Conservation (phyloP, 2,329 filamentous ascomycete species). For the Ophiostoma perfectum region DNA sequence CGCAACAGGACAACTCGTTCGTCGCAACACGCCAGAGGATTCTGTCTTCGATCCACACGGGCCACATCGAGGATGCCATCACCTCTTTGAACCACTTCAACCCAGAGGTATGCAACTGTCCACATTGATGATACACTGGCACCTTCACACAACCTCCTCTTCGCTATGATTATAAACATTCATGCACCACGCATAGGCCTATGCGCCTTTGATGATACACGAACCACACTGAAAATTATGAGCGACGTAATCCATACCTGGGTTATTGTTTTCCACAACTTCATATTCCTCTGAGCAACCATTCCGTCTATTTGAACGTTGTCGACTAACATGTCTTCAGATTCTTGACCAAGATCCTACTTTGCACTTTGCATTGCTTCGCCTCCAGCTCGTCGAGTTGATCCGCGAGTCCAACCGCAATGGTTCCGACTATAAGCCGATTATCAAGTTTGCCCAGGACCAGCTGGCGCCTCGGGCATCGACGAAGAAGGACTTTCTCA, state of each 20-base stretch:
- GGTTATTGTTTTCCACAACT: background rate
- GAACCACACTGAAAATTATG: constrained; percentile 63
- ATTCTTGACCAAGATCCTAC: constrained; percentile 78
- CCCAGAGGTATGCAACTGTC: constrained; percentile 66
- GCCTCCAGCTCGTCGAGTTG: constrained; percentile 87
- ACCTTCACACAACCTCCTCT: background rate
- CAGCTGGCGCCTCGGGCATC: constrained; percentile 84
- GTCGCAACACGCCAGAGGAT: constrained; percentile 79
- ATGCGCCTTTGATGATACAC: constrained; percentile 84
- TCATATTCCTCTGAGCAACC: background rate
- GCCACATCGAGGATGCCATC: constrained; percentile 80
- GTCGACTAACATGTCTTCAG: constrained; percentile 46
- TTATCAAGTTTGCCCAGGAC: constrained; percentile 78
- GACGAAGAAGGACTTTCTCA: constrained; percentile 72
- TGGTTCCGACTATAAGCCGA: constrained; percentile 68
- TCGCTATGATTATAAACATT: constrained; percentile 94
- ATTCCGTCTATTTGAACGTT: constrained; percentile 15
- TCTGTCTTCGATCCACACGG: constrained; percentile 75
- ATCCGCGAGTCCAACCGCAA: constrained; percentile 71
- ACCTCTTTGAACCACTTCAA: constrained; percentile 83
- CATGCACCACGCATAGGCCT: constrained; percentile 99
- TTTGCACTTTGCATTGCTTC: constrained; percentile 82
- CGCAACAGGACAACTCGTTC: constrained; percentile 63
- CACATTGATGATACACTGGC: background rate
- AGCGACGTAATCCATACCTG: constrained; percentile 39